Percentiles rank a stretch among this genome's conserved stretches.
These are phyloP conservation scores for Salix arbutifolia DNA, from an alignment of 345 rosid genomes.

Conservation along the genomic window DNA sequence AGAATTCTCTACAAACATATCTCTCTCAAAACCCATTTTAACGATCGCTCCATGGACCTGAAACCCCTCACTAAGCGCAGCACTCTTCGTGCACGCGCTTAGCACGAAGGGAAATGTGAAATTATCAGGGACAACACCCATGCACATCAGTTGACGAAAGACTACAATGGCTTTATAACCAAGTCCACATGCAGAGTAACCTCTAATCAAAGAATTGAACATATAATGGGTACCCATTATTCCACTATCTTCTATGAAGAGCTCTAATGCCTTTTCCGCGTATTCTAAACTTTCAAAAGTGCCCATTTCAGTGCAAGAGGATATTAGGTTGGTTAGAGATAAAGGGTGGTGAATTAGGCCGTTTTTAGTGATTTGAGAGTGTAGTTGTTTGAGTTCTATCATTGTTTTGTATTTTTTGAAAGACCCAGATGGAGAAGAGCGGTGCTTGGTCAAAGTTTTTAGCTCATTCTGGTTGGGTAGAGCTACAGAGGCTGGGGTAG, in stretches of 20 bases:
- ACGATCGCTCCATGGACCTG: slow-evolving; percentile 54
- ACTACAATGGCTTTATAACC: slow-evolving; percentile 40
- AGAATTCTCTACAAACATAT: slow-evolving; percentile 53
- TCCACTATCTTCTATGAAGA: slow-evolving; percentile 27
- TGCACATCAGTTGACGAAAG: slow-evolving; percentile 34
- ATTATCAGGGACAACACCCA: slow-evolving; percentile 48
- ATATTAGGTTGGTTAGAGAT: slow-evolving; percentile 30
- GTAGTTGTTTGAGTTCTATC: slow-evolving; percentile 37
- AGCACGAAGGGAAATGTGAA: slow-evolving; percentile 57
- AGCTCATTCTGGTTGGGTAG: slow-evolving; percentile 9
- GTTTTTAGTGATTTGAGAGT: slow-evolving; percentile 32
- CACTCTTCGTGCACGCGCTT: slow-evolving; percentile 52
- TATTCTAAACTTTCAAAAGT: slow-evolving; percentile 48
- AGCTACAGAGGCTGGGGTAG: slow-evolving; percentile 19
- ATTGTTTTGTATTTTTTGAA: slow-evolving; percentile 39
- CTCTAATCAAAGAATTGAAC: slow-evolving; percentile 58
- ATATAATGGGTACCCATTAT: slow-evolving; percentile 36
- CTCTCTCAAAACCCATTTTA: slow-evolving; percentile 42
- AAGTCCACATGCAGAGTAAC: slow-evolving; percentile 42
- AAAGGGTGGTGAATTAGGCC: slow-evolving; percentile 28
- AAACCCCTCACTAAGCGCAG: slow-evolving; percentile 32
- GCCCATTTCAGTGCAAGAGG: slow-evolving; percentile 43
- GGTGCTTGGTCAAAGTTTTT: slow-evolving; percentile 8
- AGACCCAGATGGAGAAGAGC: slow-evolving; percentile 12
- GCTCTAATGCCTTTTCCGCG: slow-evolving; percentile 42